Evolutionary conservation across 2,329 filamentous ascomycete genomes (phyloP).

Genomic region (Fusarium neocosmosporiellum): DNA sequence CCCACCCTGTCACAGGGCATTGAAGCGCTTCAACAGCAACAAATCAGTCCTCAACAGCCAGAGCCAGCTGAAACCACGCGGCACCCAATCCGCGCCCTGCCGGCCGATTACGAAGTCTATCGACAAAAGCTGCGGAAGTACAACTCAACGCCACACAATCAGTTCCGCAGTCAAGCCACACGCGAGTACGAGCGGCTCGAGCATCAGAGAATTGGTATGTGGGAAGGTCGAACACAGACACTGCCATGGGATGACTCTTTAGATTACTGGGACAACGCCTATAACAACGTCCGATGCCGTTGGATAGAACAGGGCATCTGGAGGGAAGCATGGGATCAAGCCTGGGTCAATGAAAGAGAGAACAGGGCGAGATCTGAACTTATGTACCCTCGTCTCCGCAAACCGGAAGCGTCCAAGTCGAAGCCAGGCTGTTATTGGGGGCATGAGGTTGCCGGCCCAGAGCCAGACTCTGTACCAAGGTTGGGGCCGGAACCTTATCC

Average conservation of each 20-base stretch:
- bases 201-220: neutral
- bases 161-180: neutral
- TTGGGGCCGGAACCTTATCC: neutral
- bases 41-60: neutral
- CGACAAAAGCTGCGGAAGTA: too few relatives aligned
- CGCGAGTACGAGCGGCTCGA: neutral
- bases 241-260: constrained; percentile 18
- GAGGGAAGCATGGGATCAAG: constrained; percentile 17
- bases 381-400: neutral
- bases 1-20: neutral
- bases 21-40: constrained; percentile 8
- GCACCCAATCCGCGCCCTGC: too few relatives aligned
- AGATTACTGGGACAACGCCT: neutral
- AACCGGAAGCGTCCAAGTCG: neutral
- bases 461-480: neutral
- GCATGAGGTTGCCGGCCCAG: neutral
- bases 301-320: constrained; percentile 26
- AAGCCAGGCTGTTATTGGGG: neutral
- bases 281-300: constrained; percentile 18
- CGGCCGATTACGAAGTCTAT: too few relatives aligned
- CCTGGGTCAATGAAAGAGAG: neutral
- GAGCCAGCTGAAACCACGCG: constrained; percentile 1
- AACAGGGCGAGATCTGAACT: too few relatives aligned
- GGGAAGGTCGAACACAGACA: constrained; percentile 15
- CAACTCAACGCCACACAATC: neutral